These are phyloP conservation scores for Lablab purpureus DNA, from an alignment of 306 rosid species.

Conservation along the genomic window DNA sequence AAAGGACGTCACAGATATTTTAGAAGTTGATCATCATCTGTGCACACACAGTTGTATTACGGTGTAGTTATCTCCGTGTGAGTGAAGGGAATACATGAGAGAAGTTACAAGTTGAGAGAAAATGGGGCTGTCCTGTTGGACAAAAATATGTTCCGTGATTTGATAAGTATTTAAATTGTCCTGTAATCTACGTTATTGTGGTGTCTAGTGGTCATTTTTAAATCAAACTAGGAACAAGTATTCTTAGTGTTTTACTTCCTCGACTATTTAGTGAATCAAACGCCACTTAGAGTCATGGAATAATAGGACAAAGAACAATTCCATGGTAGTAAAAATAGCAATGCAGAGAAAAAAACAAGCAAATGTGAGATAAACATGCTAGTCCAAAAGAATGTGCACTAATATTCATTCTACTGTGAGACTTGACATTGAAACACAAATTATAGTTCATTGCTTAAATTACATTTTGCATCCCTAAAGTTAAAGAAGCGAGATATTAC, in stretches of 20 bases:
- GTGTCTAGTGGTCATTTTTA: too few relatives aligned
- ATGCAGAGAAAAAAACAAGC: conserved; percentile 15
- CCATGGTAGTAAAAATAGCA: background rate
- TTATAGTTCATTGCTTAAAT: conserved; percentile 26
- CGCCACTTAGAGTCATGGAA: background rate
- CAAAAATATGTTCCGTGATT: too few relatives aligned
- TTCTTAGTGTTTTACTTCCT: background rate
- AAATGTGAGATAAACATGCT: background rate
- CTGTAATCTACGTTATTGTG: too few relatives aligned
- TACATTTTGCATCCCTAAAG: conserved; percentile 22
- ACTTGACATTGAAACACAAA: conserved; percentile 5
- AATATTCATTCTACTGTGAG: background rate
- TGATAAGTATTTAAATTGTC: too few relatives aligned
- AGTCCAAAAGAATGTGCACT: background rate
- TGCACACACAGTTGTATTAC: too few relatives aligned
- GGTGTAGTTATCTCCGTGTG: too few relatives aligned
- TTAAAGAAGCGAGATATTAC: conserved; percentile 52
- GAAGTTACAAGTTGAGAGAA: too few relatives aligned
- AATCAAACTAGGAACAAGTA: background rate
- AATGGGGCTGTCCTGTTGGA: too few relatives aligned
- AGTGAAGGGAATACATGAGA: too few relatives aligned
- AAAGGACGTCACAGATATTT: too few relatives aligned
- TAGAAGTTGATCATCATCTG: too few relatives aligned
- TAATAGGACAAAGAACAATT: background rate
- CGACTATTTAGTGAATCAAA: background rate